Evolutionary conservation across 345 rosid genomes (phyloP), one percentile per base, ranked within the genome.

Genomic region (Erodium maritimum): DNA sequence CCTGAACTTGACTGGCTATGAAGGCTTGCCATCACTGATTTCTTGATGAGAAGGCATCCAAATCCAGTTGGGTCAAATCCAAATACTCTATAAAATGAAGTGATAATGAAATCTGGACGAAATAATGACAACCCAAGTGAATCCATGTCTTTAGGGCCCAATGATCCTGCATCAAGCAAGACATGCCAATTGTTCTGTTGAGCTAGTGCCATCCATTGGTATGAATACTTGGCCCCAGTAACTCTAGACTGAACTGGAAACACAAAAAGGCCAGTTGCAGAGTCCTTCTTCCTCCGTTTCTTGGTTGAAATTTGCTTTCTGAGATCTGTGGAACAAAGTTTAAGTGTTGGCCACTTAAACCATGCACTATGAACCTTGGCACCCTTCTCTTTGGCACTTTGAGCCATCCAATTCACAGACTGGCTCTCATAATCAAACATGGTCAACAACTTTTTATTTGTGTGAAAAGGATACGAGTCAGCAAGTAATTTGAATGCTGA

Each of bases 101-200:
- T 94, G 59, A 94, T 70, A 62, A 94, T 90, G 61, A 94, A 94
- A 80, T 94, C 97, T 0, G 99, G 99, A 0, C 99, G 88, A 66
- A 94, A 94, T 73, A 94, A 72, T 34, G 99, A 94, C 69, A 94
- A 68, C 22, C 99, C 99, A 10, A 94, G 96, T 0, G 99, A 94
- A 65, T 94, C 99, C 99, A 94, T 94, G 67, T 94, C 99, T 67
- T 94, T 94, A 52, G 99, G 99, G 69, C 99, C 99, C 57, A 94
- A 76, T 21, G 99, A 82, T 1, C 99, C 99, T 29, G 99, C 99
- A 65, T 94, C 99, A 73, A 94, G 96, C 73, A 90, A 76, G 60
- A 94, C 99, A 61, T 94, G 99, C 99, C 99, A 94, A 62, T 84
- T 78, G 68, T 94, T 94, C 71, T 90, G 99, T 73, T 94, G 99